Conservation (phyloP, 208 protist genomes). For the Crithidia bombi region DNA sequence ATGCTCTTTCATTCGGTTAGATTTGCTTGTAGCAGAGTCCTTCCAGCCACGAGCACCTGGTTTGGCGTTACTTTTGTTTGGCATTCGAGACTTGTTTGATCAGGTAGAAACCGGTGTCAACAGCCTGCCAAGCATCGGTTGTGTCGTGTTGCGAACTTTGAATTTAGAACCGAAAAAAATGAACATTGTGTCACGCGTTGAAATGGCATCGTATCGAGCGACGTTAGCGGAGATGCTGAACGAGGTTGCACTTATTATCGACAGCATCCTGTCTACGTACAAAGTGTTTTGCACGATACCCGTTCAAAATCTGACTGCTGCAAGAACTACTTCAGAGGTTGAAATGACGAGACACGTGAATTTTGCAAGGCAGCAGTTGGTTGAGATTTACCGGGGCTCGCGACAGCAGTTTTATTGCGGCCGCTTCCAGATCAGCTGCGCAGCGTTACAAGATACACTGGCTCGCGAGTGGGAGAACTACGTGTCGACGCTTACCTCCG, state of each 20-base stretch:
- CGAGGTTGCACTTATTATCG: conserved; percentile 42
- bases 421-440: conserved; percentile 73
- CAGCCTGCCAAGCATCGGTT: conserved; percentile 56
- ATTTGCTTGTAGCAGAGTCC: conserved; percentile 56
- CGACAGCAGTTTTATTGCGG: conserved; percentile 76
- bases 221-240: conserved; percentile 46
- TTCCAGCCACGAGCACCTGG: conserved; percentile 63
- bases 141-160: conserved; percentile 69
- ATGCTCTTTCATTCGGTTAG: conserved; percentile 50
- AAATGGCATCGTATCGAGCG: conserved; percentile 44
- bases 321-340: conserved; percentile 30
- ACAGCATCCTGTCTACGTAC: conserved; percentile 54
- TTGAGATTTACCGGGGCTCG: conserved; percentile 49
- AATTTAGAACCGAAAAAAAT: conserved; percentile 47
- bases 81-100: conserved; percentile 70
- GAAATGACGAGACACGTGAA: conserved; percentile 44
- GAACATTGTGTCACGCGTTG: conserved; percentile 36
- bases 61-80: conserved; percentile 65
- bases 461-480: conserved; percentile 59
- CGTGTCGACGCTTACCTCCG: conserved; percentile 50
- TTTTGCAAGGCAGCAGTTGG: conserved; percentile 48
- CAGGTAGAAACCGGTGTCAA: conserved; percentile 59
- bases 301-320: conserved; percentile 36
- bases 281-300: conserved; percentile 59
- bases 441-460: conserved; percentile 56